Percentiles rank a stretch among this genome's conserved stretches.
Evolutionary conservation across 73 alveolate genomes (phyloP).

Genomic region (Tetrahymena malaccensis): DNA sequence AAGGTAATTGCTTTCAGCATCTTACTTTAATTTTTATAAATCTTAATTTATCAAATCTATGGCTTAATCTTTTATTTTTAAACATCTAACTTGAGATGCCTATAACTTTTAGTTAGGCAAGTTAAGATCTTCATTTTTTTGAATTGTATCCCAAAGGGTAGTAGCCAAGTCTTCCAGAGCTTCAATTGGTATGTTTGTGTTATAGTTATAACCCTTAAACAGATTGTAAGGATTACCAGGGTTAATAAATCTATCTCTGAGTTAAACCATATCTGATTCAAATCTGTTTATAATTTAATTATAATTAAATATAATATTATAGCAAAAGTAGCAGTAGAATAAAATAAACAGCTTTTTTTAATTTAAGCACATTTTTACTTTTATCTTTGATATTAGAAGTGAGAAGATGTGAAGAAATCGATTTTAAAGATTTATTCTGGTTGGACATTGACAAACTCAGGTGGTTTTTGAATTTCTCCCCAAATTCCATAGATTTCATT

Average conservation of each 20-base stretch:
- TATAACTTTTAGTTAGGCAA: conserved; percentile 24
- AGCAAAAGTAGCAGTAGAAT: background rate
- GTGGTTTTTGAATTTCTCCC: conserved; percentile 24
- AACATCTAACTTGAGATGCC: conserved; percentile 24
- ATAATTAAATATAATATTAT: background rate
- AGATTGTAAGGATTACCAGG: background rate
- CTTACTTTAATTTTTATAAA: background rate
- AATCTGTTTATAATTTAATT: background rate
- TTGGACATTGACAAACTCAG: background rate
- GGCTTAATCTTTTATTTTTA: conserved; percentile 19
- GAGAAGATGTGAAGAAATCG: conserved; percentile 3
- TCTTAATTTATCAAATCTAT: conserved; percentile 2
- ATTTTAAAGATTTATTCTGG: conserved; percentile 17
- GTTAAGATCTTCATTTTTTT: conserved; percentile 28
- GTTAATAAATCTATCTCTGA: conserved; percentile 10
- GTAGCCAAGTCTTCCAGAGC: conserved; percentile 8
- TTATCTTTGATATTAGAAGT: conserved; percentile 4
- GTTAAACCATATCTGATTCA: conserved; percentile 1
- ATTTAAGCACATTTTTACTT: background rate
- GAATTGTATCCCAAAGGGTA: conserved; percentile 20
- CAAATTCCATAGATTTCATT: conserved; percentile 6
- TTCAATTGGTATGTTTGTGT: conserved; percentile 1
- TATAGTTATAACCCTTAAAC: conserved; percentile 18
- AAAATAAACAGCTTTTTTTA: background rate
- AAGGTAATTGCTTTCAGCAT: background rate